Conservation (phyloP, 1,284 basidiomycete species). For the Cryptococcus floricola region DNA sequence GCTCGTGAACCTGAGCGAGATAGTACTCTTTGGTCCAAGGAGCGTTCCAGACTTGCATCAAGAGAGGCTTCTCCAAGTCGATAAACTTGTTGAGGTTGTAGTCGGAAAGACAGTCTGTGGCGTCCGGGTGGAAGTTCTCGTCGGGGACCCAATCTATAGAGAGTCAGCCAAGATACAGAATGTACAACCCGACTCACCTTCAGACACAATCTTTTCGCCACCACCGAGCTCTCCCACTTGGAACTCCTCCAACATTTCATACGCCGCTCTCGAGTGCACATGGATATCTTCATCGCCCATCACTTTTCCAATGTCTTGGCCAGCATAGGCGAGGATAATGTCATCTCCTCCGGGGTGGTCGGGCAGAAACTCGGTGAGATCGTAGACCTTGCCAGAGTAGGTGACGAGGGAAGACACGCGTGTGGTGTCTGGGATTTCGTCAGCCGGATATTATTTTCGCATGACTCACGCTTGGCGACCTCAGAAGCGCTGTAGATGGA, state of each 20-base stretch:
- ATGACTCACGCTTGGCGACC: constrained; percentile 40
- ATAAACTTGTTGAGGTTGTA: constrained; percentile 85
- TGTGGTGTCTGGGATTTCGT: constrained; percentile 32
- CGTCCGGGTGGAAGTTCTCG: constrained; percentile 83
- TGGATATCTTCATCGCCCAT: constrained; percentile 86
- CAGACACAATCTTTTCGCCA: constrained; percentile 69
- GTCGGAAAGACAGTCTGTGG: constrained; percentile 76
- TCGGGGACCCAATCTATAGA: constrained; percentile 73
- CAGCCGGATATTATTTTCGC: neutral
- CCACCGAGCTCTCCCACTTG: constrained; percentile 72
- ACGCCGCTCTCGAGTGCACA: constrained; percentile 89
- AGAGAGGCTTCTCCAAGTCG: constrained; percentile 79
- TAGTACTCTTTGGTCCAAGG: constrained; percentile 82
- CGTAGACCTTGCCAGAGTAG: constrained; percentile 51
- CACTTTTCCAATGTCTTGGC: constrained; percentile 71
- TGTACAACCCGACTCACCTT: constrained; percentile 57
- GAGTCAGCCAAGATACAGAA: neutral
- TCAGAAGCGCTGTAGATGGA: constrained; percentile 40
- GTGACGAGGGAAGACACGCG: constrained; percentile 44
- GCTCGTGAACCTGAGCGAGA: constrained; percentile 92
- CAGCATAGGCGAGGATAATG: constrained; percentile 62
- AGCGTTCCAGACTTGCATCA: constrained; percentile 40
- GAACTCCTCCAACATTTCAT: constrained; percentile 86
- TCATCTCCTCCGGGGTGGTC: constrained; percentile 56
- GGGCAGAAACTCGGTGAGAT: constrained; percentile 52